These are phyloP conservation scores for Pyrenochaeta sp. DNA, from an alignment of 2,329 filamentous ascomycete species.

Conservation along the genomic window DNA sequence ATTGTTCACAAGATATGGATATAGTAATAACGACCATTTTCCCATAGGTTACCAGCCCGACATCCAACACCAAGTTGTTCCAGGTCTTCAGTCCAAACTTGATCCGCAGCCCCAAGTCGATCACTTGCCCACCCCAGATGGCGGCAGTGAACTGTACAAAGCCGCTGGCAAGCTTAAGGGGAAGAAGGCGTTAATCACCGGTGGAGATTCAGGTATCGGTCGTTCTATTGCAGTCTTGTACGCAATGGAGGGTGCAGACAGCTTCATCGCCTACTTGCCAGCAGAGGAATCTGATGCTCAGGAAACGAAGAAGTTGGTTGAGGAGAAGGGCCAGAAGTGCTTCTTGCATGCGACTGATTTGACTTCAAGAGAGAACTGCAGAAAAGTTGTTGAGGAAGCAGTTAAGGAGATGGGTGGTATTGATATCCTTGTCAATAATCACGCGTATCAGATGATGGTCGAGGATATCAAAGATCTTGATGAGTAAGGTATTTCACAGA, in stretches of 20 bases:
- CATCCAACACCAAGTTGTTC: conserved; percentile 60
- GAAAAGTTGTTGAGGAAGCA: conserved; percentile 72
- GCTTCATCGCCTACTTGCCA: conserved; percentile 75
- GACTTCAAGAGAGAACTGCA: conserved; percentile 70
- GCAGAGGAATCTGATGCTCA: conserved; percentile 79
- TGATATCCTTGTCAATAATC: conserved; percentile 78
- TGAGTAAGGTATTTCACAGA: conserved; percentile 60
- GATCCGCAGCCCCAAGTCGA: conserved; percentile 67
- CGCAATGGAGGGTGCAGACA: conserved; percentile 80
- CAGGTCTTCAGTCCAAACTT: conserved; percentile 64
- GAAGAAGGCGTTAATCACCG: conserved; percentile 80
- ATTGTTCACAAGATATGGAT: no score
- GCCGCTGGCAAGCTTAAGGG: conserved; percentile 77
- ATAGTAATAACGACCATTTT: conserved; percentile 7
- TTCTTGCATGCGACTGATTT: conserved; percentile 71
- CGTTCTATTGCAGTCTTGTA: conserved; percentile 78
- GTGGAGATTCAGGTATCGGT: conserved; percentile 81
- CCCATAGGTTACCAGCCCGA: conserved; percentile 58
- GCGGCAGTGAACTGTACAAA: conserved; percentile 74
- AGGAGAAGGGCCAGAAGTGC: conserved; percentile 71
- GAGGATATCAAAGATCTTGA: conserved; percentile 73
- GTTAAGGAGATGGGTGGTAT: conserved; percentile 71
- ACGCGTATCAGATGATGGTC: conserved; percentile 75
- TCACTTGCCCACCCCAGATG: conserved; percentile 71
- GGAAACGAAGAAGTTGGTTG: conserved; percentile 74